Percentiles rank a stretch among this genome's conserved stretches.
Conservation (phyloP, 2,329 filamentous ascomycete species). For the Raffaelea ambrosiae region DNA sequence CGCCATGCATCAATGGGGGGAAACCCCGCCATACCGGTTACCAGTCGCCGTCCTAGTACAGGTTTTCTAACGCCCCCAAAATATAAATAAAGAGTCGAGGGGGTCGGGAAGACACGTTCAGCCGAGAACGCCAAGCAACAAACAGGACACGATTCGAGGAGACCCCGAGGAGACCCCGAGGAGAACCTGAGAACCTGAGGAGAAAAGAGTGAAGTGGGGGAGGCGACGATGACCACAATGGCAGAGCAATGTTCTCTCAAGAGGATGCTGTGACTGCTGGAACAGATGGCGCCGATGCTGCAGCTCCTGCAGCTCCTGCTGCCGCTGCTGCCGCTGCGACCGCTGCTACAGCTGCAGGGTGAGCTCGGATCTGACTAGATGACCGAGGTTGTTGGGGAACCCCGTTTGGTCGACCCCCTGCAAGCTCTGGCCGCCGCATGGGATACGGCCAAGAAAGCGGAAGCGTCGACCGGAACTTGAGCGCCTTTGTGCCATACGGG, state of each 20-base stretch:
- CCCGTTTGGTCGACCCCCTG: constrained; percentile 1
- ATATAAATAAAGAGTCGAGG: no score
- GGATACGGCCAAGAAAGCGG: constrained; percentile 29
- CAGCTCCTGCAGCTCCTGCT: not conserved
- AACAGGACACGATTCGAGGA: not conserved
- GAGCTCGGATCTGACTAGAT: not conserved
- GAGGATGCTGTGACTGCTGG: not conserved
- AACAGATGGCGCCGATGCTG: not conserved
- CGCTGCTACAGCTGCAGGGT: constrained; percentile 10
- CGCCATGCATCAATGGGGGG: no score
- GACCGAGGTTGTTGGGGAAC: not conserved
- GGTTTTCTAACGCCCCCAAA: no score
- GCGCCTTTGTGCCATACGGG: constrained; percentile 51
- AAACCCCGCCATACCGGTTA: no score
- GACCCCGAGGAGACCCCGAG: not conserved
- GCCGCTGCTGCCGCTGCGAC: constrained; percentile 5
- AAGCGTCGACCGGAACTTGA: constrained; percentile 54
- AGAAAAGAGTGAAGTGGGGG: not conserved
- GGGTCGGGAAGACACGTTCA: not conserved
- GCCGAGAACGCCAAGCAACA: not conserved
- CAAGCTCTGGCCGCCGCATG: constrained; percentile 7
- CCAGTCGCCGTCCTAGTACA: no score
- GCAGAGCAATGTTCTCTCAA: not conserved
- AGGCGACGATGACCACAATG: not conserved
- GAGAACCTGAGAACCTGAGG: not conserved